Base-by-base conservation (phyloP, 2,329 filamentous ascomycete species). In the Aureobasidium lini region DNA sequence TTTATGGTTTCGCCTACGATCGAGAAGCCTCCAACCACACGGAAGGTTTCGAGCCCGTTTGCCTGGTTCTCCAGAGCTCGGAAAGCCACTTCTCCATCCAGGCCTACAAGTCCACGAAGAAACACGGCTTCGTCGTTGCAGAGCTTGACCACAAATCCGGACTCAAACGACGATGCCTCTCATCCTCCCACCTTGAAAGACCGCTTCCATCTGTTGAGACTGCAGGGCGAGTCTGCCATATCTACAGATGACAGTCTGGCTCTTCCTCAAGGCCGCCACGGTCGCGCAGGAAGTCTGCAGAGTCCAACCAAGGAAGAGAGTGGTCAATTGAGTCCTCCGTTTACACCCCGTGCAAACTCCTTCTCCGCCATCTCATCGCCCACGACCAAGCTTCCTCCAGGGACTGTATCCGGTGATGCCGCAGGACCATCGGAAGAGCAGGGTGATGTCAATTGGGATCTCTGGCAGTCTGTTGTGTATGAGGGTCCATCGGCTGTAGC, bases 381-480 rank as follows among this genome's bases (percentile, higher is more conserved):
- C 3, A 81, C 90, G 15, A 40, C 43, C 23, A 84, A 81, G 60
- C 77, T 96, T 46, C 86, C 90, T 0, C 92, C 92, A 0, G 92
- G 92, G 1, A 96, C 92, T 1, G 90, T 88, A 7, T 86, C 90
- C 10, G 92, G 93, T 6, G 84, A 92, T 43, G 86, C 86, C 28
- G 85, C 86, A 23, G 89, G 89, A 1, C 88, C 88, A 8, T 86
- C 89, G 3, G 84, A 85, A 13, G 89, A 92, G 67, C 76, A 79
- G 34, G 75, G 77, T 29, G 86, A 89, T 28, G 94, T 99, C n/a
- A 91, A 99, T 70, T 99, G 94, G 94, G 94, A 99, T 72, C 77
- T 99, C 40, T 99, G 94, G 94, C 93, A 99, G 71, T 85, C 88
- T 28, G 88, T 99, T 4, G 94, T 99, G 36, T 95, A 96, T 65